A percentile compares a stretch with the other conserved stretches of the same genome.
Conservation (phyloP, 495 filamentous ascomycete species). For the Aspergillus steynii region DNA sequence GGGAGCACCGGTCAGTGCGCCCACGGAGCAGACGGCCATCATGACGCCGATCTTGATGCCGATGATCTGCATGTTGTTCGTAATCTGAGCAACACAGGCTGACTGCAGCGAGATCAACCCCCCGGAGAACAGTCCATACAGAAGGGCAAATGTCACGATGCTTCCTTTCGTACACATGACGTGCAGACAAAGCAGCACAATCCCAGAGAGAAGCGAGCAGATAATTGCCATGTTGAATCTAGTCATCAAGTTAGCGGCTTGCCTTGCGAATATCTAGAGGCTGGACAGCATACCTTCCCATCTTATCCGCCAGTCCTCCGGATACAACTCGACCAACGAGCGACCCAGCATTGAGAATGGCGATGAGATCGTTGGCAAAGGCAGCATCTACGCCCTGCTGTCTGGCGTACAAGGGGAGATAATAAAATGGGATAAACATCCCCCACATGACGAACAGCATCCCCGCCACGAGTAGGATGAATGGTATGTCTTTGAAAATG, state of each 20-base stretch:
- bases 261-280: neutral
- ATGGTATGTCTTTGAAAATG: neutral
- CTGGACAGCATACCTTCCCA: neutral
- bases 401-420: neutral
- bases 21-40: conserved; percentile 45
- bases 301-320: neutral
- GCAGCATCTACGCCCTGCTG: neutral
- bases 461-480: neutral
- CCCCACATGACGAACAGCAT: neutral
- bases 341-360: neutral
- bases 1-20: conserved; percentile 58
- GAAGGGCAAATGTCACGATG: conserved; percentile 56
- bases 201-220: neutral
- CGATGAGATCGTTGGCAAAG: neutral
- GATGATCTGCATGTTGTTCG: conserved; percentile 34
- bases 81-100: conserved; percentile 4
- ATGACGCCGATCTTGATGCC: conserved; percentile 63
- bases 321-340: neutral
- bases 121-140: conserved; percentile 66
- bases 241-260: neutral
- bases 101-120: conserved; percentile 53
- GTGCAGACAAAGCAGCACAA: conserved; percentile 8
- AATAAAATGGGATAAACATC: neutral
- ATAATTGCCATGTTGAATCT: conserved; percentile 8
- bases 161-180: conserved; percentile 39